phyloP scores from a whole-genome alignment of 2,329 filamentous ascomycete species.

The Fusarium domesticum region DNA sequence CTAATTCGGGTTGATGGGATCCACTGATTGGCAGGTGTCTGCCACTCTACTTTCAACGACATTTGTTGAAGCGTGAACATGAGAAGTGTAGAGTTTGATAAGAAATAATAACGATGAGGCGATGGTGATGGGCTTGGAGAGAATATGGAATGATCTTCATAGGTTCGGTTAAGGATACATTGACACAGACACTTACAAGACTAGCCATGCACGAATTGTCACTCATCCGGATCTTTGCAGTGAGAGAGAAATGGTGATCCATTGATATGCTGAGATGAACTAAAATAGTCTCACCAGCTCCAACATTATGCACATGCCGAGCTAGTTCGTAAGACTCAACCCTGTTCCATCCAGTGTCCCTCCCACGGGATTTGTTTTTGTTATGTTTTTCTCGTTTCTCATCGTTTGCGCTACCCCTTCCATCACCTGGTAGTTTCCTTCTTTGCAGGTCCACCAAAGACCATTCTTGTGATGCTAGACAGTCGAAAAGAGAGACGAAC shows the following conservation, averaged over 20 bases:
- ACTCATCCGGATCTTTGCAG: neutral
- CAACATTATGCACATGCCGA: slow-evolving; percentile 14
- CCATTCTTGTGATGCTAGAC: slow-evolving; percentile 2
- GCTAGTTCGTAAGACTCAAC: slow-evolving; percentile 25
- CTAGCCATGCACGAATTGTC: too few relatives aligned
- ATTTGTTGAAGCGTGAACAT: too few relatives aligned
- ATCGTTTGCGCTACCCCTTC: slow-evolving; percentile 16
- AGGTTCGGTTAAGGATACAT: too few relatives aligned
- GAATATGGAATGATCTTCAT: too few relatives aligned
- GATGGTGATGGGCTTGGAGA: too few relatives aligned
- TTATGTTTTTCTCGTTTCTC: slow-evolving; percentile 17
- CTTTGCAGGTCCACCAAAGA: slow-evolving; percentile 10
- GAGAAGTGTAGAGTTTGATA: too few relatives aligned
- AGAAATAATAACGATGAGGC: too few relatives aligned
- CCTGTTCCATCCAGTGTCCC: slow-evolving; percentile 24
- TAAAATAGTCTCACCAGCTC: slow-evolving; percentile 19
- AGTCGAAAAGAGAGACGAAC: neutral
- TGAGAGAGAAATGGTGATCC: slow-evolving; percentile 17
- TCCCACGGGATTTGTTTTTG: slow-evolving; percentile 28
- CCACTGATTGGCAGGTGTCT: too few relatives aligned
- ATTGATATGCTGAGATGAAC: slow-evolving; percentile 27
- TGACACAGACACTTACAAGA: too few relatives aligned
- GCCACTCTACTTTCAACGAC: too few relatives aligned
- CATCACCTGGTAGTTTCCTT: slow-evolving; percentile 9
- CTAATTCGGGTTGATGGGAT: too few relatives aligned